phyloP scores from a whole-genome alignment of 1,139 yeast genomes.

The Zygotorulaspora mrakii region DNA sequence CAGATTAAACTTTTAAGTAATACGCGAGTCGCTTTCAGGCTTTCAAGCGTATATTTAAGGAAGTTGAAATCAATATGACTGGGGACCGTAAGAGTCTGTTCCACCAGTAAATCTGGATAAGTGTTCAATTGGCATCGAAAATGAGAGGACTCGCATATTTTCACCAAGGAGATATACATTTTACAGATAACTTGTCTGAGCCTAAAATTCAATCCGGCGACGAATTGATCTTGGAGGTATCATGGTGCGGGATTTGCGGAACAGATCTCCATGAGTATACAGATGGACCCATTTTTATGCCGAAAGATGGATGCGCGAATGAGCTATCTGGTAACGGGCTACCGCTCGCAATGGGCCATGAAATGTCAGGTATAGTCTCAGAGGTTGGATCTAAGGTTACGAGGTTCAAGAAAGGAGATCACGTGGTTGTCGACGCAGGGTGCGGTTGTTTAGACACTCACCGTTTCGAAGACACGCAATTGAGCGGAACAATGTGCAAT shows the following conservation, averaged over 20 bases:
- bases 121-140: no score
- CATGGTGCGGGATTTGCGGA: slow-evolving; percentile 53
- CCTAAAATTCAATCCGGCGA: slow-evolving; percentile 39
- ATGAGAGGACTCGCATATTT: slow-evolving; percentile 48
- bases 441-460: slow-evolving; percentile 46
- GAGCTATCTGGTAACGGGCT: slow-evolving; percentile 35
- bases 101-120: no score
- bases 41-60: no score
- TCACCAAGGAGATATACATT: slow-evolving; percentile 43
- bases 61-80: no score
- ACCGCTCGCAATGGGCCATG: slow-evolving; percentile 56
- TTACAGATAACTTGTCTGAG: slow-evolving; percentile 36
- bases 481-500: slow-evolving; percentile 35
- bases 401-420: slow-evolving; percentile 39
- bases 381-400: slow-evolving; percentile 40
- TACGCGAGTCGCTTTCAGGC: no score
- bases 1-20: no score
- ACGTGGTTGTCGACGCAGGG: slow-evolving; percentile 50
- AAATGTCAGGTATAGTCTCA: slow-evolving; percentile 42
- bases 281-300: slow-evolving; percentile 49
- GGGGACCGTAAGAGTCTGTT: no score
- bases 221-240: slow-evolving; percentile 46
- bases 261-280: slow-evolving; percentile 47
- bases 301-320: slow-evolving; percentile 34
- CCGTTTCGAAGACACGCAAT: slow-evolving; percentile 31